Base-by-base conservation (phyloP, 257 asterid genomes). In the Rauvolfia tetraphylla region DNA sequence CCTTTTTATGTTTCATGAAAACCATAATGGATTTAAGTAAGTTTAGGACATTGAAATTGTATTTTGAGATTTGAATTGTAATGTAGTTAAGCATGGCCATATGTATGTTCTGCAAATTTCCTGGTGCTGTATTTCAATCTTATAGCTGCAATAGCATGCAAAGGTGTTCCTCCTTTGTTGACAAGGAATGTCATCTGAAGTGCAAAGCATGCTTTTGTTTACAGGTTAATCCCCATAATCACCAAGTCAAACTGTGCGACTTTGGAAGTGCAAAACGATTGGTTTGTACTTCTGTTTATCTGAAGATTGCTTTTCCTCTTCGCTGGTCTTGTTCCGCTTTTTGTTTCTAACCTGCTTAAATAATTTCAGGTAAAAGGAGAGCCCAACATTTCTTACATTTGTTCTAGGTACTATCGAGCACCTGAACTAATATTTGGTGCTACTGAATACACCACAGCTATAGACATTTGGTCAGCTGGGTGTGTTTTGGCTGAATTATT, bases 361-460 rank as follows among this genome's bases (percentile, higher is more conserved):
- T n/a, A 39, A 72, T 78, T 77, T 83, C 85, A 92, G 97, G 97
- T 92, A 78, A 91, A 88, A 79, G 96, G 92, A 68, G 97, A 89
- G 85, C 96, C 97, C 59, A 92, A 90, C 83, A 92, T 90, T 82
- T 91, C 97, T 66, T 92, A 92, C 80, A 92, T 92, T 78, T 92
- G 97, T 87, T 92, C 96, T 77, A 83, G 97, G 84, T 92, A 88
- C 83, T 92, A 92, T 72, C 84, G 96, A 76, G 93, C 96, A 41
- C 97, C 97, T 53, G 96, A 92, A 74, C 91, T 92, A 73, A 90
- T 92, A 70, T 92, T 92, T 84, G 97, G 97, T 68, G 96, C 97
- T 29, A 90, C 97, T 8, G 96, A 92, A 74, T 92, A 89, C 86
- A 89, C 93, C 70, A 86, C 92, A 34, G 88, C 86, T 66, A 90